Evolutionary conservation across 306 rosid genomes (phyloP).

Genomic region (Begonia loranthoides): DNA sequence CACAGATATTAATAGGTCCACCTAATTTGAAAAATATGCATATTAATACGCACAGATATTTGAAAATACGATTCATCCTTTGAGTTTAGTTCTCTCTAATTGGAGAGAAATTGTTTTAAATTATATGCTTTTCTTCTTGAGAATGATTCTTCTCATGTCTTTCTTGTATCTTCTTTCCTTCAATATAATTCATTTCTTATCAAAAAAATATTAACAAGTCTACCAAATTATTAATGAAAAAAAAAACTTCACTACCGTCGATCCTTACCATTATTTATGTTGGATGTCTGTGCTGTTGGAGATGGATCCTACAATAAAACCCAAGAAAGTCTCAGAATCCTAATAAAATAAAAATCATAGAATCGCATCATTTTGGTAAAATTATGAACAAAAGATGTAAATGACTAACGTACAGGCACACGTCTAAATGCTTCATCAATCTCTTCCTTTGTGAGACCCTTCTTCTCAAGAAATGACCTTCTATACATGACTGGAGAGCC

Average conservation of each 20-base stretch:
- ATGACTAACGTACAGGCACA: conserved; percentile 57
- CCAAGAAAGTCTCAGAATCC: conserved; percentile 6
- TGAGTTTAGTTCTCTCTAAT: too few species aligned
- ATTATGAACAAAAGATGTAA: not conserved
- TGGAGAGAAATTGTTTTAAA: too few species aligned
- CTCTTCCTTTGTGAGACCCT: conserved; percentile 96
- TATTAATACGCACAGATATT: too few species aligned
- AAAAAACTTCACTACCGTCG: not conserved
- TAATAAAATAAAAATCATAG: conserved; percentile 4
- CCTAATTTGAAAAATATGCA: too few species aligned
- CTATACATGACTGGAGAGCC: conserved; percentile 85
- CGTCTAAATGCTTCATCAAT: conserved; percentile 90
- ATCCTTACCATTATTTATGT: conserved; percentile 51
- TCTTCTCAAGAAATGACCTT: conserved; percentile 83
- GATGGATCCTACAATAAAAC: conserved; percentile 50
- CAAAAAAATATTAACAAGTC: too few species aligned
- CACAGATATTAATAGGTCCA: not conserved
- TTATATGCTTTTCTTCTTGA: too few species aligned
- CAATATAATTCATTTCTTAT: too few species aligned
- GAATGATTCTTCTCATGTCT: too few species aligned
- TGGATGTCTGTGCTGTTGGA: conserved; percentile 45
- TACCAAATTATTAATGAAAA: not conserved
- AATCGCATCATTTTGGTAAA: not conserved
- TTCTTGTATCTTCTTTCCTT: too few species aligned
- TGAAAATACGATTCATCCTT: too few species aligned